These are phyloP conservation scores for Fusarium pilosicola DNA, from an alignment of 2,329 filamentous ascomycete genomes.

Conservation along the genomic window DNA sequence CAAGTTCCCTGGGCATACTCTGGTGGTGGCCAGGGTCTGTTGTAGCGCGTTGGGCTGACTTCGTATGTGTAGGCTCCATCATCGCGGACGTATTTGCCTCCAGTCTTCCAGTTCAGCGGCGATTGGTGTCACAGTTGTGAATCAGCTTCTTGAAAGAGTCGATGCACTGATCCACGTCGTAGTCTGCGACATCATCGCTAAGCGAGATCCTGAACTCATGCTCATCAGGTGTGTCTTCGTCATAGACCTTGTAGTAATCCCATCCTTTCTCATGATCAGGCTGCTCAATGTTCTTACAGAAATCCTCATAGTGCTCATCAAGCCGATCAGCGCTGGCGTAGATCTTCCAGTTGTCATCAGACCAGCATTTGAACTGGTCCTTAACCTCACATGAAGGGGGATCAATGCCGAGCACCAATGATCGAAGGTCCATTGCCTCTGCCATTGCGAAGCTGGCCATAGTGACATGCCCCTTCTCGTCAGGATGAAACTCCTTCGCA, in stretches of 20 bases:
- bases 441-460: neutral
- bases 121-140: constrained; percentile 1
- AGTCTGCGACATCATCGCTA: neutral
- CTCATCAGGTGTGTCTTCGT: neutral
- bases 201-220: neutral
- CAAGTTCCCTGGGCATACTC: neutral
- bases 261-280: neutral
- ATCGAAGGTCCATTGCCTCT: neutral
- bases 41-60: neutral
- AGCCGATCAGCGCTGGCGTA: neutral
- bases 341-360: neutral
- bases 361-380: constrained; percentile 8
- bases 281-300: neutral
- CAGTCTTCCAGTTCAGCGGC: neutral
- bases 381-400: neutral
- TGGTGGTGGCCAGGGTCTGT: neutral
- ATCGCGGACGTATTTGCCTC: neutral
- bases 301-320: neutral
- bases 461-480: neutral
- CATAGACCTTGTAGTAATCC: neutral
- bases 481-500: neutral
- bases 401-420: neutral
- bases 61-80: neutral
- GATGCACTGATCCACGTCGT: neutral
- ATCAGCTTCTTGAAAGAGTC: constrained; percentile 1